Conservation (phyloP, 2,329 filamentous ascomycete genomes). For the Fusarium zealandicum region DNA sequence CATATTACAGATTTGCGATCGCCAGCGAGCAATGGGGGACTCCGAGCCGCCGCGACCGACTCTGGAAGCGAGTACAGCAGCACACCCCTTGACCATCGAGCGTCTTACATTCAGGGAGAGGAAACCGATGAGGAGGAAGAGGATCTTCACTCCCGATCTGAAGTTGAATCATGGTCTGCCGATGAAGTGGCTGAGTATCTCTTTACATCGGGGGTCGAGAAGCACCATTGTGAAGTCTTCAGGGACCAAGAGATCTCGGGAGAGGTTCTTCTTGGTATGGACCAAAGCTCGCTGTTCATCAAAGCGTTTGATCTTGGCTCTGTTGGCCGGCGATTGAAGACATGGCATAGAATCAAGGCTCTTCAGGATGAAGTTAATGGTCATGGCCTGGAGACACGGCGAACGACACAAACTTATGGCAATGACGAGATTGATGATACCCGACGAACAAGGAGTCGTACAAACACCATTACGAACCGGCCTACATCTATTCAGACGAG, state of each 20-base stretch:
- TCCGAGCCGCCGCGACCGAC: constrained; percentile 68
- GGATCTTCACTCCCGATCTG: constrained; percentile 67
- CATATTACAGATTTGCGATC: constrained; percentile 87
- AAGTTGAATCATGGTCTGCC: constrained; percentile 82
- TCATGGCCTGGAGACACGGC: constrained; percentile 50
- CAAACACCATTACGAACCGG: constrained; percentile 63
- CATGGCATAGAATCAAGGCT: constrained; percentile 94
- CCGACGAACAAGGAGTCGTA: constrained; percentile 60
- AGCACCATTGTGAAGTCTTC: constrained; percentile 91
- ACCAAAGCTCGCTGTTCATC: constrained; percentile 92
- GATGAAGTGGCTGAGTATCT: constrained; percentile 88
- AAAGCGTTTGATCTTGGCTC: constrained; percentile 94
- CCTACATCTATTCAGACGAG: constrained; percentile 56
- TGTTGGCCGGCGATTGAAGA: constrained; percentile 87
- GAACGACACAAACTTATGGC: constrained; percentile 64
- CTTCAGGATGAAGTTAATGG: constrained; percentile 86
- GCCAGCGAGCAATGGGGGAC: constrained; percentile 57
- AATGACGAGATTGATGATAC: constrained; percentile 67
- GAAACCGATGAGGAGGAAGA: constrained; percentile 96
- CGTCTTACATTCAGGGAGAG: constrained; percentile 92
- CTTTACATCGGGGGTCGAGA: constrained; percentile 84
- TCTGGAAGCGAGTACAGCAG: constrained; percentile 93
- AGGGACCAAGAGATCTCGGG: constrained; percentile 95
- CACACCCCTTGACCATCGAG: constrained; percentile 74
- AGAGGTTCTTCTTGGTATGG: constrained; percentile 92